Percentiles rank a stretch among this genome's conserved stretches.
Conservation (phyloP, 2,329 filamentous ascomycete genomes). For the Annulohypoxylon truncatum region DNA sequence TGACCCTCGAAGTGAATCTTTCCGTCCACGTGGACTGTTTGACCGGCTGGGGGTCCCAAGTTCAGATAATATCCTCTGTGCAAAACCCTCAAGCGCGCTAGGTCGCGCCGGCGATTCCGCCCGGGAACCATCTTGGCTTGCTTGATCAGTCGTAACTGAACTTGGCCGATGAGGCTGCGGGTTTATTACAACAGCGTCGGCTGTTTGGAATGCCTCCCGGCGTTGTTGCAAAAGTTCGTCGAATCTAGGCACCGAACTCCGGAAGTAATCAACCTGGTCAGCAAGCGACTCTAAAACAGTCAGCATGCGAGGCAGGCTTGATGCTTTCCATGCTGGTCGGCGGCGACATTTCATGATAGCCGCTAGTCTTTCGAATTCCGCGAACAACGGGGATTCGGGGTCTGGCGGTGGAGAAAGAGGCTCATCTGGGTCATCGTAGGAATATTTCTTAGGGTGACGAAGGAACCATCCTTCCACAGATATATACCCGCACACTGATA, state of each 20-base stretch:
- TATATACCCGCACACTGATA: conserved; percentile 87
- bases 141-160: conserved; percentile 52
- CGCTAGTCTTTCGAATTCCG: conserved; percentile 59
- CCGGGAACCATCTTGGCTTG: conserved; percentile 59
- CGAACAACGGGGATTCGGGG: conserved; percentile 38
- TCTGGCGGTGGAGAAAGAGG: conserved; percentile 32
- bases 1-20: conserved; percentile 55
- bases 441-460: conserved; percentile 74
- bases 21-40: conserved; percentile 62
- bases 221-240: conserved; percentile 76
- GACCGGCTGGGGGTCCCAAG: conserved; percentile 65
- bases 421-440: conserved; percentile 61
- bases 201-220: conserved; percentile 72
- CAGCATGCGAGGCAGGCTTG: conserved; percentile 65
- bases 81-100: conserved; percentile 69
- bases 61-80: conserved; percentile 71
- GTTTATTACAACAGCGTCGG: conserved; percentile 60
- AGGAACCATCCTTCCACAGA: conserved; percentile 91
- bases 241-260: conserved; percentile 74
- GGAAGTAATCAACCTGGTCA: conserved; percentile 71
- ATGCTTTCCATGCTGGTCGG: conserved; percentile 64
- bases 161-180: conserved; percentile 48
- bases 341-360: conserved; percentile 64
- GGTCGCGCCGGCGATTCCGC: conserved; percentile 64
- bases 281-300: conserved; percentile 69